Percentiles rank a stretch among this genome's conserved stretches.
These are phyloP conservation scores for Ustulina deusta DNA, from an alignment of 2,329 filamentous ascomycete genomes.

Conservation along the genomic window DNA sequence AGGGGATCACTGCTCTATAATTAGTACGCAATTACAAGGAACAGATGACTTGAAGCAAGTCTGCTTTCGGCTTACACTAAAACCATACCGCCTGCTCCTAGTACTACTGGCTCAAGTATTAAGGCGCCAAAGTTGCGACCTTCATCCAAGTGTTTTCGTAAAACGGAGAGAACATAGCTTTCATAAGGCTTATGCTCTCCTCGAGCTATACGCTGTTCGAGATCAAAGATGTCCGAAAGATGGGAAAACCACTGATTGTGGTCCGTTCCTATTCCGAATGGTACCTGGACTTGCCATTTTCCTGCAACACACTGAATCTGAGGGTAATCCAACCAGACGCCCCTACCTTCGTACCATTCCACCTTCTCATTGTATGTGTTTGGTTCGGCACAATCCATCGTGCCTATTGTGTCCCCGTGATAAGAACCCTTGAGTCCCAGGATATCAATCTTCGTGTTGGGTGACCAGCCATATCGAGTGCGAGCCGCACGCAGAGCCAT, in stretches of 20 bases:
- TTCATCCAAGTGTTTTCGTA: conserved; percentile 65
- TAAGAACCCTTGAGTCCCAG: conserved; percentile 84
- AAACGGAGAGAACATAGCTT: conserved; percentile 65
- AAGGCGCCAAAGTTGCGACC: conserved; percentile 80
- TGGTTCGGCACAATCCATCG: conserved; percentile 87
- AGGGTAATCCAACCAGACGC: conserved; percentile 85
- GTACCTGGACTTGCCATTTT: conserved; percentile 72
- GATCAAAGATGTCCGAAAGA: conserved; percentile 70
- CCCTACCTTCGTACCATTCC: conserved; percentile 85
- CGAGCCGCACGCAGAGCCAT: conserved; percentile 81
- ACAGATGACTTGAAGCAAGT: not conserved
- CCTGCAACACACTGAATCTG: conserved; percentile 75
- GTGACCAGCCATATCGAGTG: conserved; percentile 73
- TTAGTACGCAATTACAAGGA: conserved; percentile 29
- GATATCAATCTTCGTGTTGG: conserved; percentile 70
- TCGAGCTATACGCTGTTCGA: conserved; percentile 60
- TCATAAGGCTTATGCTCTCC: conserved; percentile 66
- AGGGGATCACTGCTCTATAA: conserved; percentile 73
- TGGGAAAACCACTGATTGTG: conserved; percentile 58
- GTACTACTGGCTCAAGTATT: conserved; percentile 82
- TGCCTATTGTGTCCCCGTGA: conserved; percentile 88
- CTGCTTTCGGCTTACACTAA: conserved; percentile 69
- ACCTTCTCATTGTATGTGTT: conserved; percentile 83
- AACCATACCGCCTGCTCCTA: conserved; percentile 87
- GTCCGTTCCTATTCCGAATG: conserved; percentile 60